These are phyloP conservation scores for Ophiocordyceps polyrhachis-furcata DNA, from an alignment of 2,329 filamentous ascomycete species.

Conservation along the genomic window DNA sequence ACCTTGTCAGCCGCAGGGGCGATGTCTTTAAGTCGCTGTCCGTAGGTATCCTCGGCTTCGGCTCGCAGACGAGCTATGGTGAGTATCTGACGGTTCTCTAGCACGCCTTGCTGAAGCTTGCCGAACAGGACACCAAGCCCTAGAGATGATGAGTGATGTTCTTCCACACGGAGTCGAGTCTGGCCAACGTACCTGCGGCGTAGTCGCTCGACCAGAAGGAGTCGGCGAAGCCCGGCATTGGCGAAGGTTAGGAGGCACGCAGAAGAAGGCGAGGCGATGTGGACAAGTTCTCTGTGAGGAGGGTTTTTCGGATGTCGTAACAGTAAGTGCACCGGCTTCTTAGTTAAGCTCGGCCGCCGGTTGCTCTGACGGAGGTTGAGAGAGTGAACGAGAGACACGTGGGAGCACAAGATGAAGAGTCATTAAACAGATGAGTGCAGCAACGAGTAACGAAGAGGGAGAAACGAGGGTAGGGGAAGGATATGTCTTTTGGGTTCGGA, in stretches of 20 bases:
- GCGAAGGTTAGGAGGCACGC: conserved; percentile 9
- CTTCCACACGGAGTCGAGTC: not conserved
- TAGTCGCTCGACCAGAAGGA: conserved; percentile 98
- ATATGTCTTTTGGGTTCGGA: not conserved
- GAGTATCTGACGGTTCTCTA: conserved; percentile 87
- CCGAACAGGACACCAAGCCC: conserved; percentile 84
- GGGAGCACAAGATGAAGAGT: not conserved
- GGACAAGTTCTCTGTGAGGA: not conserved
- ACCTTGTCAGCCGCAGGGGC: conserved; percentile 66
- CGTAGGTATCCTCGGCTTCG: conserved; percentile 85
- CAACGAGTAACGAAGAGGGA: not conserved
- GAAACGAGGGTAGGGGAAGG: not conserved
- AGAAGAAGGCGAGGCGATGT: not conserved
- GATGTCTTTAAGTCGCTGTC: conserved; percentile 64
- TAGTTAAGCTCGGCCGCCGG: not conserved
- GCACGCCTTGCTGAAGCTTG: conserved; percentile 90
- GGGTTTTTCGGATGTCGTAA: not conserved
- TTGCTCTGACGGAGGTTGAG: not conserved
- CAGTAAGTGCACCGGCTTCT: not conserved
- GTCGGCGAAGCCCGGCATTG: conserved; percentile 78
- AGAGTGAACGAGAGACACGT: not conserved
- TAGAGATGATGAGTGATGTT: conserved; percentile 11
- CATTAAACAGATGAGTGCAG: not conserved
- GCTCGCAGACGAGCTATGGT: conserved; percentile 86
- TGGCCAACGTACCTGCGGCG: conserved; percentile 51